A percentile compares a stretch with the other conserved stretches of the same genome.
Conservation (phyloP, 2,329 filamentous ascomycete species). For the Xylariaceae sp. region DNA sequence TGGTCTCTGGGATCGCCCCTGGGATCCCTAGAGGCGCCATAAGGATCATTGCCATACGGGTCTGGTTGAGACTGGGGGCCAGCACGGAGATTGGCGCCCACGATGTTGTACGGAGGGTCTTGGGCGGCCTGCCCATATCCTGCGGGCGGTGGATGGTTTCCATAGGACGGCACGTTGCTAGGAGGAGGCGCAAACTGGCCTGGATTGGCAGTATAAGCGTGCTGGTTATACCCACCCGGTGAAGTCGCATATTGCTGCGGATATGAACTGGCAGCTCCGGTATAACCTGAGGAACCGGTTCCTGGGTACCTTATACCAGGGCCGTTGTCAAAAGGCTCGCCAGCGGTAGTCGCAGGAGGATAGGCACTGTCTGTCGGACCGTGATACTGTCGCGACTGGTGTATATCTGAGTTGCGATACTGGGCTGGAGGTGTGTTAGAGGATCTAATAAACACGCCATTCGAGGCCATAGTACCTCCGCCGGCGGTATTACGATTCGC, state of each 20-base stretch:
- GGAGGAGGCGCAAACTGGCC: constrained; percentile 28
- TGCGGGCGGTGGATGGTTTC: constrained; percentile 21
- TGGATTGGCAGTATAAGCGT: constrained; percentile 28
- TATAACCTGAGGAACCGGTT: constrained; percentile 46
- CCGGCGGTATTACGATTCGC: constrained; percentile 45
- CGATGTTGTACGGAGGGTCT: constrained; percentile 31
- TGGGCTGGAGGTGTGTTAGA: constrained; percentile 57
- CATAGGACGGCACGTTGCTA: constrained; percentile 27
- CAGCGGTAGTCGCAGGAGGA: constrained; percentile 21
- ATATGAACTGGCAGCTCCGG: constrained; percentile 39
- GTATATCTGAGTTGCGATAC: constrained; percentile 52
- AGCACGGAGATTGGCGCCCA: constrained; percentile 26
- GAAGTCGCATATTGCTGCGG: constrained; percentile 29
- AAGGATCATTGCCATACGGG: constrained; percentile 29
- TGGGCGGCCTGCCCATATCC: constrained; percentile 29
- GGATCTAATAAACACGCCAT: constrained; percentile 44
- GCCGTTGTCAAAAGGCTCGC: constrained; percentile 37
- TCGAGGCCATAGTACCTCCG: constrained; percentile 54
- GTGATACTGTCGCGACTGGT: constrained; percentile 42
- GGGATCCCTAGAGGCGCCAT: constrained; percentile 22
- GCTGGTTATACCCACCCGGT: constrained; percentile 30
- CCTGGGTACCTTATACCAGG: constrained; percentile 47
- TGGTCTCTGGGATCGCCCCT: constrained; percentile 27
- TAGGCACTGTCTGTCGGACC: constrained; percentile 40
- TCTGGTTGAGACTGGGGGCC: constrained; percentile 20